Evolutionary conservation across 2,329 filamentous ascomycete species (phyloP).

Genomic region (Hymenoscyphus scutula): DNA sequence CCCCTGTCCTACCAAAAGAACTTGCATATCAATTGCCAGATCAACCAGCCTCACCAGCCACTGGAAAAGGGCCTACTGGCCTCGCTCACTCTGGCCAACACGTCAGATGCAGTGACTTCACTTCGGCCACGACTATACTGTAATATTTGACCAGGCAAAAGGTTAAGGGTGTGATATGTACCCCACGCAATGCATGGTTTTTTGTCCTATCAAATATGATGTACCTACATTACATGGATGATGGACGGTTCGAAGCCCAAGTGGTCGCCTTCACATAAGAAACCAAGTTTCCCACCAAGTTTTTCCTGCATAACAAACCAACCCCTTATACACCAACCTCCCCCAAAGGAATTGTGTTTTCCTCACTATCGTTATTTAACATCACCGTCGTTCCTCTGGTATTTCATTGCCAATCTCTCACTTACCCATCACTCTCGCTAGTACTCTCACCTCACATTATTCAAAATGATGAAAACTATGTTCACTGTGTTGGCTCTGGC

Average conservation of each 20-base stretch:
- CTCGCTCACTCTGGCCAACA: conserved; percentile 9
- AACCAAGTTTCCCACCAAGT: conserved; percentile 21
- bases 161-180: not conserved
- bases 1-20: conserved; percentile 2
- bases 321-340: conserved; percentile 29
- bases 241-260: not conserved
- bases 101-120: conserved; percentile 10
- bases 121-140: conserved; percentile 8
- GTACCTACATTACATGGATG: conserved; percentile 9
- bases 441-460: conserved; percentile 15
- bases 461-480: conserved; percentile 32
- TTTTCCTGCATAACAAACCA: conserved; percentile 27
- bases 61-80: conserved; percentile 1
- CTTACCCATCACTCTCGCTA: conserved; percentile 7
- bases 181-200: not conserved
- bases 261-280: conserved; percentile 17
- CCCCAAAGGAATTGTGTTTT: conserved; percentile 39
- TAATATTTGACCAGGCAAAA: not conserved
- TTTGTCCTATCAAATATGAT: not conserved
- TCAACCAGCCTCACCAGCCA: conserved; percentile 22
- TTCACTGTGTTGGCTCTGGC: conserved; percentile 31
- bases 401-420: conserved; percentile 17
- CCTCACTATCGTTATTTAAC: conserved; percentile 46
- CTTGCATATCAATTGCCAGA: conserved; percentile 15
- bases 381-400: conserved; percentile 25